Evolutionary conservation across 805 yeast species (phyloP).

Genomic region (Sugiyamaella floridensis): DNA sequence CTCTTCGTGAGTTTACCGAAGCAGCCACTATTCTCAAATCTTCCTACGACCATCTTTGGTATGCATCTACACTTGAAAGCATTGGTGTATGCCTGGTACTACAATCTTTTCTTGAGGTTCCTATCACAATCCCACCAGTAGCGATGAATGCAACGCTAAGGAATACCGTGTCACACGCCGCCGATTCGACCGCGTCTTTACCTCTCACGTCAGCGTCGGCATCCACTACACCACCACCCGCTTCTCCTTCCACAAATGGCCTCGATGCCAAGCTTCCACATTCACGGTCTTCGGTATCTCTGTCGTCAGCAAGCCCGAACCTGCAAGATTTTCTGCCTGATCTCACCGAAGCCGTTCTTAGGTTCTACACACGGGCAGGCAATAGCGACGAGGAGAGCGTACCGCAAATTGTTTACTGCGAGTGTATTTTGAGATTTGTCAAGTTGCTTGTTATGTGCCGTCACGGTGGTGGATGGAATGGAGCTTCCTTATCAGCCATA

Average conservation of each 20-base stretch:
- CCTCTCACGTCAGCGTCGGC: background rate
- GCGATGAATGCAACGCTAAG: slow-evolving; percentile 13
- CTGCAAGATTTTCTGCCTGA: slow-evolving; percentile 22
- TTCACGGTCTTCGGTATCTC: background rate
- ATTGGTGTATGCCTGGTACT: slow-evolving; percentile 60
- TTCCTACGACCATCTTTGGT: slow-evolving; percentile 75
- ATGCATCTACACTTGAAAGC: slow-evolving; percentile 82
- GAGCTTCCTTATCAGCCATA: slow-evolving; percentile 38
- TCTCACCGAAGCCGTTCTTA: slow-evolving; percentile 29
- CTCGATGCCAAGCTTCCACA: background rate
- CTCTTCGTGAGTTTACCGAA: slow-evolving; percentile 68
- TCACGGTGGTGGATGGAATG: slow-evolving; percentile 43
- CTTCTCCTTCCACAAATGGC: slow-evolving; percentile 5
- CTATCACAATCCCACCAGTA: slow-evolving; percentile 34
- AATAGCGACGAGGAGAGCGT: slow-evolving; percentile 62
- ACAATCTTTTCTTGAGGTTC: slow-evolving; percentile 48
- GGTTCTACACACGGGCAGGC: slow-evolving; percentile 44
- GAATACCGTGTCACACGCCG: background rate
- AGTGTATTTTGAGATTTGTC: slow-evolving; percentile 56
- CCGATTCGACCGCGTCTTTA: background rate
- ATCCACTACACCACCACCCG: slow-evolving; percentile 7
- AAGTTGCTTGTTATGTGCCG: slow-evolving; percentile 51
- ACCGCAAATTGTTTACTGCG: slow-evolving; percentile 75
- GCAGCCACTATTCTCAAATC: slow-evolving; percentile 53
- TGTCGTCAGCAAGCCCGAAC: slow-evolving; percentile 10